Evolutionary conservation across 2,329 filamentous ascomycete genomes (phyloP).

Genomic region (Neocucurbitaria cava): DNA sequence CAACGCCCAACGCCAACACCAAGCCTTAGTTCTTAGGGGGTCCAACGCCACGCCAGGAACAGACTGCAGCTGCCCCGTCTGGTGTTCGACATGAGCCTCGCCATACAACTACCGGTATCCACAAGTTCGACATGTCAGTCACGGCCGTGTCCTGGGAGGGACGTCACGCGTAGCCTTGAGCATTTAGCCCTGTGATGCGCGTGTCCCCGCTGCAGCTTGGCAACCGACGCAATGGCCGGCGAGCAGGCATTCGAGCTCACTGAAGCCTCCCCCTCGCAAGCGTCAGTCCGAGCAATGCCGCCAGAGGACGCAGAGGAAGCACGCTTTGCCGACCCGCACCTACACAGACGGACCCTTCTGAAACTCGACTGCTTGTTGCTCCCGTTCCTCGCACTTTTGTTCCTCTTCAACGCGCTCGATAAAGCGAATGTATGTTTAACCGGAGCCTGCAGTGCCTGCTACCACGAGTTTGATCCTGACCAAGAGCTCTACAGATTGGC

Average conservation of each 20-base stretch:
- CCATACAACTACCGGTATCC: not conserved
- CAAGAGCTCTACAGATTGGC: constrained; percentile 49
- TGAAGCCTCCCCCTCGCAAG: constrained; percentile 3
- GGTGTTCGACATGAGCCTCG: not conserved
- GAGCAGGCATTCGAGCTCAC: constrained; percentile 17
- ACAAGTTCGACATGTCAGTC: not conserved
- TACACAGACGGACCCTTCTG: constrained; percentile 50
- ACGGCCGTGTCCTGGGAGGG: not conserved
- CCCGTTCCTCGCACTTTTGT: constrained; percentile 60
- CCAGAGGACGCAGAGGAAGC: constrained; percentile 10
- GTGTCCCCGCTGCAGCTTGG: constrained; percentile 16
- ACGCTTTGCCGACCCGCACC: constrained; percentile 3
- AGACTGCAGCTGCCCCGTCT: constrained; percentile 3
- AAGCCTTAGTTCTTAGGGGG: not conserved
- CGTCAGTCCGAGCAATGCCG: constrained; percentile 13
- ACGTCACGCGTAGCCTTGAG: constrained; percentile 7
- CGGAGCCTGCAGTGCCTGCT: not conserved
- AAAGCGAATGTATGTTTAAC: constrained; percentile 53
- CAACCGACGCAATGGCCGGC: constrained; percentile 18
- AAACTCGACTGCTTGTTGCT: constrained; percentile 60
- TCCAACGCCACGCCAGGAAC: not conserved
- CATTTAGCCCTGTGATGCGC: constrained; percentile 11
- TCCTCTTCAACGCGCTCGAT: constrained; percentile 61
- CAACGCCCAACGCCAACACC: constrained; percentile 13
- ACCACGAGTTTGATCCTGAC: not conserved